Evolutionary conservation across 805 yeast species (phyloP), one percentile per base, ranked within the genome.

Genomic region (Myxozyma nipponensis): DNA sequence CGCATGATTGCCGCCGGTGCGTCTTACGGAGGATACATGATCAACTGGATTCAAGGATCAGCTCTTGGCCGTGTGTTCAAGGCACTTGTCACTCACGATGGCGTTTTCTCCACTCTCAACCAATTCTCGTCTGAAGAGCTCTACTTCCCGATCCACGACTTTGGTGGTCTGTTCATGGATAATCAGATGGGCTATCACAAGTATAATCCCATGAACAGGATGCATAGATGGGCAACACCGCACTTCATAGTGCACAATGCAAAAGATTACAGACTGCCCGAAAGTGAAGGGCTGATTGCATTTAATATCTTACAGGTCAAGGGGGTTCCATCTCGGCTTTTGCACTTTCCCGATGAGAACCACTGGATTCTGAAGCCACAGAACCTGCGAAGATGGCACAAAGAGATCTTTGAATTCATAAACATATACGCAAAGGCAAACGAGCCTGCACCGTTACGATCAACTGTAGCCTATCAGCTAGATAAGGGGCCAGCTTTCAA

Each of bases 21-120:
- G n/a, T 60, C 64, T 19, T 61, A 57, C 24, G 64, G 64, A 9
- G 64, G 64, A 28, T 61, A 61, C 39, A 61, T 61, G 64, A 50
- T 62, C 46, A 61, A 61, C 39, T 61, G 63, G 63, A 61, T 61
- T 42, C 64, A 61, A 43, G 64, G 64, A 5, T 55, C 58, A 13
- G 57, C 60, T 15, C 54, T 61, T 10, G 64, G 63, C 23, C 46
- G 59, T 5, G 57, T 43, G 15, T 56, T 61, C 42, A 58, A 59
- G 39, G 64, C 63, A 15, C 49, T 61, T 17, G 64, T 61, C 17
- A 59, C 62, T 7, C 64, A 61, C 36, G 64, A 61, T 47, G 64
- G 64, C 6, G 58, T 61, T 10, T 53, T 57, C 32, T 50, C 56
- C n/a, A 56, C 62, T 1, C 45, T 50, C n/a, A 57, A 54, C 44